phyloP scores from a whole-genome alignment of 495 filamentous ascomycete species.

The Neurospora tetraspora region DNA sequence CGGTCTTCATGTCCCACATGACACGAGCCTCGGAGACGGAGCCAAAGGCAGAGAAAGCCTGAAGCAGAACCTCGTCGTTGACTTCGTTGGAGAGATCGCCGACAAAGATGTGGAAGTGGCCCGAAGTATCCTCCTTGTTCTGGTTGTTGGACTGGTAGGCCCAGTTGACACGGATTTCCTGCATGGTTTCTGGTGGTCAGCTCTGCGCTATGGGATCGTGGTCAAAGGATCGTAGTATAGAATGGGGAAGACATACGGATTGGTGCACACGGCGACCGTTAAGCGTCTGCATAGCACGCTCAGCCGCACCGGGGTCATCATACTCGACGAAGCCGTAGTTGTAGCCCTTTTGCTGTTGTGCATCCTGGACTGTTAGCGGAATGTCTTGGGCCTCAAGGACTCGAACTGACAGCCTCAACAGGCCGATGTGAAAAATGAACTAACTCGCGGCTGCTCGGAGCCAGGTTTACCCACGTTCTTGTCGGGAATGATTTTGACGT shows the following conservation, averaged over 20 bases:
- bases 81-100: constrained; percentile 98
- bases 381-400: neutral
- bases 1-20: constrained; percentile 99
- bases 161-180: constrained; percentile 99
- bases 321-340: constrained; percentile 99
- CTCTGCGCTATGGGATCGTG: neutral
- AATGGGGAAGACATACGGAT: constrained; percentile 65
- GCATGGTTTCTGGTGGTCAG: constrained; percentile 11
- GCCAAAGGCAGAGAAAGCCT: constrained; percentile 95
- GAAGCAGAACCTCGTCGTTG: constrained; percentile 88
- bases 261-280: constrained; percentile 94
- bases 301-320: constrained; percentile 92
- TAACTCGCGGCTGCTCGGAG: neutral
- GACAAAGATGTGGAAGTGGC: constrained; percentile 99
- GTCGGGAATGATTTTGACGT: constrained; percentile 98
- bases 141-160: constrained; percentile 93
- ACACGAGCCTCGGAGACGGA: constrained; percentile 97
- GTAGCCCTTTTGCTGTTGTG: constrained; percentile 71
- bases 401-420: neutral
- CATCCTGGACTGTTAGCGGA: neutral
- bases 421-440: neutral
- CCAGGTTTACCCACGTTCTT: constrained; percentile 66
- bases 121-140: constrained; percentile 95
- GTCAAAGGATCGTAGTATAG: neutral
- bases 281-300: constrained; percentile 92